Base-by-base conservation (phyloP, 495 filamentous ascomycete genomes). In the Penicillium psychrofluorescens region DNA sequence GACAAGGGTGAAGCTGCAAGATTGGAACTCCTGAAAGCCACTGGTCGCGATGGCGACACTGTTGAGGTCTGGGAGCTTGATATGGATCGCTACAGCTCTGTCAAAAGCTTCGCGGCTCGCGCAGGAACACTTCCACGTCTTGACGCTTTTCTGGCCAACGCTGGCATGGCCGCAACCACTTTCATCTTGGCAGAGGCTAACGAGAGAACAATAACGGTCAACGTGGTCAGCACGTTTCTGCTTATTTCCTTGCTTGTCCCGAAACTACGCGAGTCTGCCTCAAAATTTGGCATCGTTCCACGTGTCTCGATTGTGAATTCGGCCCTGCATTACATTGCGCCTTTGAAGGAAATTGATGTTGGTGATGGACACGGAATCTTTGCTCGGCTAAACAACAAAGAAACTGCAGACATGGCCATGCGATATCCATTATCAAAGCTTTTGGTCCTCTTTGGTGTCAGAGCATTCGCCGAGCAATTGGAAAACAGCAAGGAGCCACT, bases 191-290 rank as follows among this genome's bases (percentile, higher is more conserved):
- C 39, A 1, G 63, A 71, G 30, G 67, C 57, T 7, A 56, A 58
- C 14, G 73, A 72, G 49, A 50, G 34, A 1, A 69, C 50, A 6
- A 51, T 74, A n/a, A 66, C 61, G 0, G 58, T 68, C 30, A 77
- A 77, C 35, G 63, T 75, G 0, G 52, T 75, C n/a, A 51, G 46
- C 40, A 72, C 65, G 0, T 56, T 70, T 2, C 45, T 78, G 27
- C 51, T 78, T 22, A 28, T 42, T 8, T n/a, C 13, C 8, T 27
- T 47, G 15, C 34, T 47, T 22, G 6, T 47, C 1, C 45, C 45
- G 11, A 47, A 65, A 39, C 36, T 65, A 7, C 52, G 62, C 15
- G 59, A 65, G 11, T 50, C 54, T 6, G 57, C 46, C 1, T 36
- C 30, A 0, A 57, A 43, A 13, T 53, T 49, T 45, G 41, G 48